phyloP scores from a whole-genome alignment of 2,329 filamentous ascomycete genomes.

The Alternaria sp. region DNA sequence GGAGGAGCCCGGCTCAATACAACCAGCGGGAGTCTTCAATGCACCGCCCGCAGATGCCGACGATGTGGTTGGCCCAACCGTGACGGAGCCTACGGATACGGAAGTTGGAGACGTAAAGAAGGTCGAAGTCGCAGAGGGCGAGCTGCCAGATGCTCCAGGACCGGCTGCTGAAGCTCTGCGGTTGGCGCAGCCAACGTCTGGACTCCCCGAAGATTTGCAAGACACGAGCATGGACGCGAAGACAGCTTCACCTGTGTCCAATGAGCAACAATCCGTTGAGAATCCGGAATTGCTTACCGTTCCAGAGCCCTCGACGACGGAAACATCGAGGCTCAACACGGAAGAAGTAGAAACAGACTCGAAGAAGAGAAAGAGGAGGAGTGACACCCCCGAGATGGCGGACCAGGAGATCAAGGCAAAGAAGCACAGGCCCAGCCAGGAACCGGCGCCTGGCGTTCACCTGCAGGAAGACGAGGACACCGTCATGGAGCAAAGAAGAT shows the following conservation, averaged over 20 bases:
- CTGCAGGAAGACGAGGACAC: constrained; percentile 41
- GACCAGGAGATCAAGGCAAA: constrained; percentile 50
- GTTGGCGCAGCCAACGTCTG: constrained; percentile 12
- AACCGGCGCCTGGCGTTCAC: constrained; percentile 35
- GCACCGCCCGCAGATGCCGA: constrained; percentile 24
- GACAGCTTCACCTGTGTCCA: constrained; percentile 27
- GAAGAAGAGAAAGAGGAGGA: constrained; percentile 52
- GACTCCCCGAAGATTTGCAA: background rate
- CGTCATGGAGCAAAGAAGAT: constrained; percentile 36
- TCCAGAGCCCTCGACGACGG: constrained; percentile 35
- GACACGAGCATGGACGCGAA: constrained; percentile 9
- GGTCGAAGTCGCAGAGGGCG: constrained; percentile 8
- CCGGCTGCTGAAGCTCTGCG: constrained; percentile 31
- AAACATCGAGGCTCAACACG: constrained; percentile 43
- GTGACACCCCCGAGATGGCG: constrained; percentile 45
- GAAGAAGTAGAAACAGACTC: constrained; percentile 48
- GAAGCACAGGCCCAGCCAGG: constrained; percentile 50
- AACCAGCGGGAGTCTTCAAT: constrained; percentile 19
- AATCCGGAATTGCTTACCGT: constrained; percentile 35
- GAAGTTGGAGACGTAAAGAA: constrained; percentile 12
- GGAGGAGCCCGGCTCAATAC: constrained; percentile 24
- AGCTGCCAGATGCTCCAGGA: constrained; percentile 27
- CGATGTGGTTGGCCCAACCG: constrained; percentile 23
- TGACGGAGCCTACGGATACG: constrained; percentile 25
- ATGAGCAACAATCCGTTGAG: constrained; percentile 43